A percentile compares a stretch with the other conserved stretches of the same genome.
phyloP scores from a whole-genome alignment of 2,329 filamentous ascomycete species.

The Colletotrichum sp. region DNA sequence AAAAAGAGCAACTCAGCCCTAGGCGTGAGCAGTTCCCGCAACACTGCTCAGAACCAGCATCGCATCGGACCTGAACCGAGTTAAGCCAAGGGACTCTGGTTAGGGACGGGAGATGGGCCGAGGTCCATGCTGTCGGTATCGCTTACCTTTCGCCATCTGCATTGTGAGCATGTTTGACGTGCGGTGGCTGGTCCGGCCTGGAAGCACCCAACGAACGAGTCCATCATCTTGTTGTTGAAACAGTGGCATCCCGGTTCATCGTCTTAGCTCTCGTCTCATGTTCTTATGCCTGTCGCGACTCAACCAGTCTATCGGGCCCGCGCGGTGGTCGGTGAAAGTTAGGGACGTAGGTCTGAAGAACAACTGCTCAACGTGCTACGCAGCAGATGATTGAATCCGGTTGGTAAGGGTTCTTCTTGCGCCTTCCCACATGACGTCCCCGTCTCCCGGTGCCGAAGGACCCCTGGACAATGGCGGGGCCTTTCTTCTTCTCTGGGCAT shows the following conservation, averaged over 20 bases:
- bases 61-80: slow-evolving; percentile 28
- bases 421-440: not conserved
- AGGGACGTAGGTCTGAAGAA: not conserved
- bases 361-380: not conserved
- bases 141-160: slow-evolving; percentile 25
- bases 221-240: slow-evolving; percentile 18
- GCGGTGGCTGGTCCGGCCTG: slow-evolving; percentile 3
- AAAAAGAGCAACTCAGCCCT: slow-evolving; percentile 37
- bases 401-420: not conserved
- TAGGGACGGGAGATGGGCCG: not conserved
- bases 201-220: slow-evolving; percentile 24
- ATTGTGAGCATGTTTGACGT: slow-evolving; percentile 28
- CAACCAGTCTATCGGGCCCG: not conserved
- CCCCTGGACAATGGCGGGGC: not conserved
- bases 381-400: not conserved
- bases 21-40: slow-evolving; percentile 38
- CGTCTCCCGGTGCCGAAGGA: not conserved
- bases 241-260: not conserved
- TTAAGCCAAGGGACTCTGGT: not conserved
- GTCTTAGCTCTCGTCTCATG: slow-evolving; percentile 6
- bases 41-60: slow-evolving; percentile 29
- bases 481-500: not conserved
- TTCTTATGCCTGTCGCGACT: not conserved
- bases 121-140: not conserved
- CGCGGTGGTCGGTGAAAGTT: not conserved